phyloP scores from a whole-genome alignment of 2,329 filamentous ascomycete genomes.

The Ampelomyces quisqualis region DNA sequence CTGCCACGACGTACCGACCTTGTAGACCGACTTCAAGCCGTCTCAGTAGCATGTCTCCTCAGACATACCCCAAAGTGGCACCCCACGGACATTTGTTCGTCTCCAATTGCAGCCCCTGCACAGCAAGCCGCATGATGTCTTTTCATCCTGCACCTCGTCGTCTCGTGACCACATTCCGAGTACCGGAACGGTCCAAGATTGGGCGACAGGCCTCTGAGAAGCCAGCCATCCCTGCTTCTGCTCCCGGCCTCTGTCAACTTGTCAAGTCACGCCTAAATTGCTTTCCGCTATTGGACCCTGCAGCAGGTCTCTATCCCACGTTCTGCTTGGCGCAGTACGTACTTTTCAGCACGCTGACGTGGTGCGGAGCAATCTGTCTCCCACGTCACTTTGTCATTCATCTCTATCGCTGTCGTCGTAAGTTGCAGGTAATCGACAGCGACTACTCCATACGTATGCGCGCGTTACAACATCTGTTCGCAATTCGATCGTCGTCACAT shows the following conservation, averaged over 20 bases:
- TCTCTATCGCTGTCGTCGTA: neutral
- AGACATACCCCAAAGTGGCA: slow-evolving; percentile 1
- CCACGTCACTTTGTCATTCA: slow-evolving; percentile 9
- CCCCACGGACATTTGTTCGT: slow-evolving; percentile 14
- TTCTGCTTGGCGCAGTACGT: slow-evolving; percentile 8
- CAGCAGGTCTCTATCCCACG: slow-evolving; percentile 22
- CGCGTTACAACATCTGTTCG: too few relatives aligned
- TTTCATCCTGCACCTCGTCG: slow-evolving; percentile 10
- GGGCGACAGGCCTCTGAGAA: slow-evolving; percentile 10
- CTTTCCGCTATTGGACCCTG: slow-evolving; percentile 31
- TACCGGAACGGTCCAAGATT: slow-evolving; percentile 15
- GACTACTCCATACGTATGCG: too few relatives aligned
- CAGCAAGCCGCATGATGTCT: slow-evolving; percentile 5
- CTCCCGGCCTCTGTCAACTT: slow-evolving; percentile 10
- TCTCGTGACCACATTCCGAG: slow-evolving; percentile 23
- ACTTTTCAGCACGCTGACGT: slow-evolving; percentile 15
- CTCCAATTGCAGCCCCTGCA: slow-evolving; percentile 7
- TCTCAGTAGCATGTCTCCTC: slow-evolving; percentile 2
- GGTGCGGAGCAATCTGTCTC: slow-evolving; percentile 9
- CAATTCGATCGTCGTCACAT: too few relatives aligned
- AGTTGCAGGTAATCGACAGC: too few relatives aligned
- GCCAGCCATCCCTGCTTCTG: too few relatives aligned
- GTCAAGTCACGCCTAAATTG: slow-evolving; percentile 12
- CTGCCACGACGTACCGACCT: neutral
- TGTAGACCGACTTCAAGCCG: neutral